Percentiles rank a stretch among this genome's conserved stretches.
These are phyloP conservation scores for Durotheca rogersii DNA, from an alignment of 495 filamentous ascomycete species.

Conservation along the genomic window DNA sequence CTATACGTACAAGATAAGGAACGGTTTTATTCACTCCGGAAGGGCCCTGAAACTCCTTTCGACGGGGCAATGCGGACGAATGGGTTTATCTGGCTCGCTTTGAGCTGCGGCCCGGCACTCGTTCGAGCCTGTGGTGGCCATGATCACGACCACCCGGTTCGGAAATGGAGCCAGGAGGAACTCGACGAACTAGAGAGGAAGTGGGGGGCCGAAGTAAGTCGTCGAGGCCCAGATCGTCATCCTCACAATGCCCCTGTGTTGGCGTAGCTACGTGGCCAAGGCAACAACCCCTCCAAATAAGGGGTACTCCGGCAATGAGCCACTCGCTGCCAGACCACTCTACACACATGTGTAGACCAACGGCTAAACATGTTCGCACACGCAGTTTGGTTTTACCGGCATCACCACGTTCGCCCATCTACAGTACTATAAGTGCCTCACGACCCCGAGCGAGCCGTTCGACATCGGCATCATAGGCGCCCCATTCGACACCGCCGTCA, in stretches of 20 bases:
- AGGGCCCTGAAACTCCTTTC: too few species aligned
- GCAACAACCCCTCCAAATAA: too few species aligned
- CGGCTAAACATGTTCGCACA: too few species aligned
- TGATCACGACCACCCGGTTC: slow-evolving; percentile 18
- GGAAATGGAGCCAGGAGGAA: slow-evolving; percentile 42
- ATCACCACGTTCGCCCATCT: slow-evolving; percentile 81
- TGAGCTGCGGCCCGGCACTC: slow-evolving; percentile 25
- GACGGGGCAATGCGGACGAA: slow-evolving; percentile 23
- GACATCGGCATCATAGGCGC: slow-evolving; percentile 82
- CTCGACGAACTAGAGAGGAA: slow-evolving; percentile 53
- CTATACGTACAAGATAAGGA: too few species aligned
- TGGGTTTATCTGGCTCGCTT: slow-evolving; percentile 15
- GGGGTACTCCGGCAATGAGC: too few species aligned
- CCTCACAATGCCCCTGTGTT: too few species aligned
- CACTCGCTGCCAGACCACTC: too few species aligned
- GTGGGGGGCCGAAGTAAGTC: slow-evolving; percentile 55
- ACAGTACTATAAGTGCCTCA: slow-evolving; percentile 70
- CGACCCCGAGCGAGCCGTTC: slow-evolving; percentile 62
- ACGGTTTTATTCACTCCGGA: too few species aligned
- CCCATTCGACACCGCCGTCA: slow-evolving; percentile 82
- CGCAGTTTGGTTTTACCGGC: slow-evolving; percentile 75
- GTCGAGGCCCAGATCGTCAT: too few species aligned
- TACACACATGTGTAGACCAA: too few species aligned
- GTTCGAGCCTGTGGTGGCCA: slow-evolving; percentile 30
- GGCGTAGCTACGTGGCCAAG: too few species aligned